phyloP scores from a whole-genome alignment of 2,329 filamentous ascomycete species.

The Lecanoromycetidae sp. region DNA sequence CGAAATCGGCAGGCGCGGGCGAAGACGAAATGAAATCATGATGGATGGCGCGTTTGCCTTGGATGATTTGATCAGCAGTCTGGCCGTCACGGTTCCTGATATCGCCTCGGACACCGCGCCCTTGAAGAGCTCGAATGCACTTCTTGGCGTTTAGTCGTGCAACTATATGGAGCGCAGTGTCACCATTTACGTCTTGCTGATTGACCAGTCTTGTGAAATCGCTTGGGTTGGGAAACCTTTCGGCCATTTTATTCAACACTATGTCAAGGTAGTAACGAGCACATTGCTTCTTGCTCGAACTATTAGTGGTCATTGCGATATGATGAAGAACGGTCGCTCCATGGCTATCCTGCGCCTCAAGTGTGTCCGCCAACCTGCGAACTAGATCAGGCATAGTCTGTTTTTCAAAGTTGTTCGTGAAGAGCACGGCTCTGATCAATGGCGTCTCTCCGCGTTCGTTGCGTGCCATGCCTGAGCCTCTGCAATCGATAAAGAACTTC shows the following conservation, averaged over 20 bases:
- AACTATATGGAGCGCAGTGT: conserved; percentile 51
- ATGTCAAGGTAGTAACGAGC: conserved; percentile 89
- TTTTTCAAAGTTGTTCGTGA: conserved; percentile 95
- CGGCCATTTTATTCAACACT: conserved; percentile 74
- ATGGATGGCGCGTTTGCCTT: conserved; percentile 54
- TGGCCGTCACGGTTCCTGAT: conserved; percentile 72
- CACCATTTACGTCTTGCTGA: conserved; percentile 70
- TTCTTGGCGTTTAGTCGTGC: conserved; percentile 80
- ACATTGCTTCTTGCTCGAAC: conserved; percentile 74
- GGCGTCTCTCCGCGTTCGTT: conserved; percentile 72
- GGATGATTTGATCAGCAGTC: conserved; percentile 76
- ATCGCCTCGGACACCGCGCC: conserved; percentile 67
- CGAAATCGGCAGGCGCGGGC: conserved; percentile 29
- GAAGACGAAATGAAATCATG: conserved; percentile 65
- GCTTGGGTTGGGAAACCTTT: conserved; percentile 60
- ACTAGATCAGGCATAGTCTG: conserved; percentile 77
- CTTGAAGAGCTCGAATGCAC: conserved; percentile 65
- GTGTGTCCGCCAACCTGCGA: conserved; percentile 69
- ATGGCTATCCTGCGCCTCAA: conserved; percentile 65
- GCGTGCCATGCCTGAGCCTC: conserved; percentile 59
- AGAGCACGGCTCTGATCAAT: conserved; percentile 85
- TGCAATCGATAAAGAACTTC: conserved; percentile 70
- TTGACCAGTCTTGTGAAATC: conserved; percentile 71
- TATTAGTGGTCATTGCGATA: conserved; percentile 76
- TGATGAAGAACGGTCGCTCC: conserved; percentile 89